Conservation (phyloP, 768 basidiomycete species). For the Mycena albidolilacea region DNA sequence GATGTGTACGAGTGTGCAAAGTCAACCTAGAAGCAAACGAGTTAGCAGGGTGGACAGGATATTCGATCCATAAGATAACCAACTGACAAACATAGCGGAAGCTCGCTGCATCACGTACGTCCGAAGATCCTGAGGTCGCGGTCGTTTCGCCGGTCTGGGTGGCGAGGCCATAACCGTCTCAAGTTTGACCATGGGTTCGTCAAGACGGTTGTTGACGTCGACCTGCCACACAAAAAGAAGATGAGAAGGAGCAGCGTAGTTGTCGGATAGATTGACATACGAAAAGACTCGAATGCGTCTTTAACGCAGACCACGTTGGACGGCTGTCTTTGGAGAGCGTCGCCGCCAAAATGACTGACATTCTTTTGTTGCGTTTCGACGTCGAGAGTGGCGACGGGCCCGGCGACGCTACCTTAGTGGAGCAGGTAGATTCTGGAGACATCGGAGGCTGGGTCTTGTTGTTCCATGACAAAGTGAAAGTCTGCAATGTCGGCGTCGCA, state of each 20-base stretch:
- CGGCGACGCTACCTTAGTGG: conserved; percentile 35
- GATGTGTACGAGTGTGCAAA: conserved; percentile 31
- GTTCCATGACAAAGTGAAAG: conserved; percentile 17
- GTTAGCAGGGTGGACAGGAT: background rate
- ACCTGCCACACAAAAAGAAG: conserved; percentile 30
- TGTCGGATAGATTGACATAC: conserved; percentile 14
- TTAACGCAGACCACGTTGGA: conserved; percentile 35
- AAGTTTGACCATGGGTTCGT: conserved; percentile 35
- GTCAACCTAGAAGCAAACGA: conserved; percentile 19
- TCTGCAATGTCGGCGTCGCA: conserved; percentile 4
- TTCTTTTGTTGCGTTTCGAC: conserved; percentile 28
- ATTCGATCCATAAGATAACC: background rate
- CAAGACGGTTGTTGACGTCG: conserved; percentile 36
- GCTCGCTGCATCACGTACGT: conserved; percentile 34
- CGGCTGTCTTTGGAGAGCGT: conserved; percentile 35
- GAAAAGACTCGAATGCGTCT: conserved; percentile 41
- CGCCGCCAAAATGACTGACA: conserved; percentile 40
- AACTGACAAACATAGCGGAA: conserved; percentile 35
- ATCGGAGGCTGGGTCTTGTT: background rate
- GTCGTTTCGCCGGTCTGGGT: conserved; percentile 8
- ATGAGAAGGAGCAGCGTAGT: background rate
- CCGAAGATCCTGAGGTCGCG: conserved; percentile 31
- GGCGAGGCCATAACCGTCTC: conserved; percentile 1
- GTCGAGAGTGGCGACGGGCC: background rate
- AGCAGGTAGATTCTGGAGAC: conserved; percentile 33